Evolutionary conservation across 1,284 basidiomycete species (phyloP).

Genomic region (Tremellales sp.): DNA sequence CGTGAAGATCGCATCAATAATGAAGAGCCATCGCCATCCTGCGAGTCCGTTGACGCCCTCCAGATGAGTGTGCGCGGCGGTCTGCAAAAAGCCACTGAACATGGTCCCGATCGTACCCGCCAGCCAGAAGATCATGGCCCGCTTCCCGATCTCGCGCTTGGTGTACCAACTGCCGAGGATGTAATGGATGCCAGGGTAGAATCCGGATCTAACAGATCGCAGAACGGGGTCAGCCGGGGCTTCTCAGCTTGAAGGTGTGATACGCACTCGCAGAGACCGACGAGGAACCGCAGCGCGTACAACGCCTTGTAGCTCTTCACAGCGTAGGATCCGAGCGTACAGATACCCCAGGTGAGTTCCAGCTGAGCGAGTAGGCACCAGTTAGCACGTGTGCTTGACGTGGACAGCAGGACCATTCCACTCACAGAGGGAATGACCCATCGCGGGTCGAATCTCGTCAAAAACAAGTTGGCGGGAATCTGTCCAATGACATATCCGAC

Average conservation of each 20-base stretch:
- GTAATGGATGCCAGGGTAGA: slow-evolving; percentile 21
- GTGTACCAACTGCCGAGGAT: slow-evolving; percentile 21
- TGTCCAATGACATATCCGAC: slow-evolving; percentile 41
- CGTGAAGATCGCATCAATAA: slow-evolving; percentile 31
- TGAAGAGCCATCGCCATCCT: slow-evolving; percentile 36
- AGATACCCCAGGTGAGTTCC: slow-evolving; percentile 38
- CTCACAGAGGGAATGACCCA: slow-evolving; percentile 28
- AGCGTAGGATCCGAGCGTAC: slow-evolving; percentile 32
- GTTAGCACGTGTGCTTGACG: background rate
- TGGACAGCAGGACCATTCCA: background rate
- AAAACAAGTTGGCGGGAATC: slow-evolving; percentile 37
- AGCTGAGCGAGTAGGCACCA: slow-evolving; percentile 16
- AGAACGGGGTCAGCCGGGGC: too few relatives aligned
- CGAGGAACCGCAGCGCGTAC: slow-evolving; percentile 33
- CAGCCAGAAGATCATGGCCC: slow-evolving; percentile 16
- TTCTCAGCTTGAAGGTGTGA: slow-evolving; percentile 11
- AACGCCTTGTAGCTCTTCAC: slow-evolving; percentile 23
- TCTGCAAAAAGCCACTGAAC: slow-evolving; percentile 23
- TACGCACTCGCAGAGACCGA: slow-evolving; percentile 33
- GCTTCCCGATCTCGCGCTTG: slow-evolving; percentile 19
- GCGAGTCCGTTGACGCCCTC: slow-evolving; percentile 17
- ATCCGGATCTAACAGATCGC: slow-evolving; percentile 17
- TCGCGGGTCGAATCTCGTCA: slow-evolving; percentile 39
- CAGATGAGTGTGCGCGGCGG: slow-evolving; percentile 21
- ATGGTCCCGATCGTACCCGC: slow-evolving; percentile 12